Base-by-base conservation (phyloP, 768 basidiomycete species). In the Amanita muscaria region DNA sequence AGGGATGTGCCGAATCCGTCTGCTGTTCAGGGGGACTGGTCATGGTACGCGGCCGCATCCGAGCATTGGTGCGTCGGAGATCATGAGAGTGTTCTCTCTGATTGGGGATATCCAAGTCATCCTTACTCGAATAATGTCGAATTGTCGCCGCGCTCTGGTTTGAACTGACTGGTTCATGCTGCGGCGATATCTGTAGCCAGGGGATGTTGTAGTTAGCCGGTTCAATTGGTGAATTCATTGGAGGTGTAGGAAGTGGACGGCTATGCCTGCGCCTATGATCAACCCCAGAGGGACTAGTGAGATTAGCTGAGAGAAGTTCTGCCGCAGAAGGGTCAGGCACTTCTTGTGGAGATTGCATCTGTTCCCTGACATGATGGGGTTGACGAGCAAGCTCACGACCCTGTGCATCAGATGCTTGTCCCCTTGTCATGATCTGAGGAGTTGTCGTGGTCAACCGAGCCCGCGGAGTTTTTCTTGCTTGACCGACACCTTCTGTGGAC, bases 381-480 rank as follows among this genome's bases (percentile, higher is more conserved):
- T 46, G 44, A 37, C 18, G 24, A 8, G 30, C 16, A 29, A 29
- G 19, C 11, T 27, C 36, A 9, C 10, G 22, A 22, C 27, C 37
- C 10, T 35, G 22, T 16, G 44, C n/a, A 29, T 39, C 36, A 31
- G 23, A 5, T 10, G 29, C 5, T 9, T 15, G 8, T 8, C 36
- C 37, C 12, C 25, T 30, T 3, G 29, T 27, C 35, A 46, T 46
- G 44, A 46, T 46, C 36, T 46, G 44, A 23, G 42, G 40, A 5
- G 38, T 41, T 15, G 42, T 35, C 11, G 16, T 42, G 15, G 46
- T 44, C 31, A 47, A 38, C 16, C 46, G 40, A 29, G 44, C 48
- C 16, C 44, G 48, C 15, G 45, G 49, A 23, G 44, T 50, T 34
- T 42, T 25, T n/a, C 33, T 44, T 4, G 37, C 42, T 38, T 35